Conservation (phyloP, 1,139 yeast genomes). For the Protomyces gravidus region DNA sequence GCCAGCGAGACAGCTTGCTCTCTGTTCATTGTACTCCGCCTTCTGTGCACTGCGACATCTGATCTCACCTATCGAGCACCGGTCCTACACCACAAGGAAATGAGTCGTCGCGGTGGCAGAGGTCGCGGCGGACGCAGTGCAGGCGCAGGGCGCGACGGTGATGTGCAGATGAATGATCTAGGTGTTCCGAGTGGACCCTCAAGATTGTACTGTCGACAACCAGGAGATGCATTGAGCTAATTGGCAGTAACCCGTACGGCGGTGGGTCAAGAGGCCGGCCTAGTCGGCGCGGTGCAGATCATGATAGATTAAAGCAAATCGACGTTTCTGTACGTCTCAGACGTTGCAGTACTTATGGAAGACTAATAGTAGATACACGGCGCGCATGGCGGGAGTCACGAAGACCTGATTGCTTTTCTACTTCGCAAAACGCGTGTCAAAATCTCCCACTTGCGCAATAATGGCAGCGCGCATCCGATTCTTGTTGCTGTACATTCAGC, state of each 20-base stretch:
- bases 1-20: no score
- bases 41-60: no score
- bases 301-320: slow-evolving; percentile 12
- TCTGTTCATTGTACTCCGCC: no score
- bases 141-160: slow-evolving; percentile 18
- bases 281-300: slow-evolving; percentile 3
- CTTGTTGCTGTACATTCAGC: slow-evolving; percentile 13
- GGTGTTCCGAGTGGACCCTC: slow-evolving; percentile 5
- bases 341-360: neutral
- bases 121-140: slow-evolving; percentile 26
- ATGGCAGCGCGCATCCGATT: slow-evolving; percentile 12
- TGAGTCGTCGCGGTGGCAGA: slow-evolving; percentile 2
- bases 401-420: slow-evolving; percentile 26
- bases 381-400: slow-evolving; percentile 26
- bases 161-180: slow-evolving; percentile 28
- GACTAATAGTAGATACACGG: slow-evolving; percentile 15
- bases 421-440: slow-evolving; percentile 24
- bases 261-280: slow-evolving; percentile 17
- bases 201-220: slow-evolving; percentile 19
- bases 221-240: neutral
- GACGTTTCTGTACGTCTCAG: neutral
- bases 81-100: neutral
- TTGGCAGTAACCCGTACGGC: slow-evolving; percentile 26
- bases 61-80: no score
- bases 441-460: slow-evolving; percentile 5